Evolutionary conservation across 805 yeast genomes (phyloP).

Genomic region (Isabelozyma pseudorhagii): DNA sequence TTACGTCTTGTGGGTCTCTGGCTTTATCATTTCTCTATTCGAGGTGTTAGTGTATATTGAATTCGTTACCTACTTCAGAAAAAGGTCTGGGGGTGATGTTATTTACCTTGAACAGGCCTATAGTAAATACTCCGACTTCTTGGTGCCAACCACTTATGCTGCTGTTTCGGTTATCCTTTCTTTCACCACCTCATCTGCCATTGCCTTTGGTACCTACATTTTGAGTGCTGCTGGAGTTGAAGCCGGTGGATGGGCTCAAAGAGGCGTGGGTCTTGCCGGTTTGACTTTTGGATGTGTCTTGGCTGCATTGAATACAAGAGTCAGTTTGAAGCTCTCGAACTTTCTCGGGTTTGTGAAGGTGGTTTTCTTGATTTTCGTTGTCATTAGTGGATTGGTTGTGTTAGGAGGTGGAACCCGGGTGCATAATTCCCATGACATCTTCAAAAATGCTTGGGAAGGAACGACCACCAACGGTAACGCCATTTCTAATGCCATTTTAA

Average conservation of each 20-base stretch:
- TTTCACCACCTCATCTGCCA: constrained; percentile 31
- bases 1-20: constrained; percentile 42
- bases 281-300: constrained; percentile 20
- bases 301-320: constrained; percentile 21
- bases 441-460: constrained; percentile 36
- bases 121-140: constrained; percentile 25
- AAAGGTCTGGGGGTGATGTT: constrained; percentile 37
- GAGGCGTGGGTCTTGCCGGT: constrained; percentile 33
- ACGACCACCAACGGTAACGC: constrained; percentile 41
- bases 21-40: constrained; percentile 36
- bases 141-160: constrained; percentile 35
- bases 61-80: constrained; percentile 35
- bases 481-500: constrained; percentile 42
- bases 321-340: constrained; percentile 27
- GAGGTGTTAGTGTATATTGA: constrained; percentile 39
- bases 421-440: constrained; percentile 28
- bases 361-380: constrained; percentile 28
- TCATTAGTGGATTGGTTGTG: constrained; percentile 32
- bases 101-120: constrained; percentile 38
- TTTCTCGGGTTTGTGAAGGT: constrained; percentile 34
- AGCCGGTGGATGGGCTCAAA: constrained; percentile 28
- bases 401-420: constrained; percentile 33
- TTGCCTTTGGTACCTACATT: constrained; percentile 34
- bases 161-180: constrained; percentile 37
- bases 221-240: constrained; percentile 28